A percentile compares a stretch with the other conserved stretches of the same genome.
phyloP scores from a whole-genome alignment of 2,329 filamentous ascomycete genomes.

The Clarireedia paspali region DNA sequence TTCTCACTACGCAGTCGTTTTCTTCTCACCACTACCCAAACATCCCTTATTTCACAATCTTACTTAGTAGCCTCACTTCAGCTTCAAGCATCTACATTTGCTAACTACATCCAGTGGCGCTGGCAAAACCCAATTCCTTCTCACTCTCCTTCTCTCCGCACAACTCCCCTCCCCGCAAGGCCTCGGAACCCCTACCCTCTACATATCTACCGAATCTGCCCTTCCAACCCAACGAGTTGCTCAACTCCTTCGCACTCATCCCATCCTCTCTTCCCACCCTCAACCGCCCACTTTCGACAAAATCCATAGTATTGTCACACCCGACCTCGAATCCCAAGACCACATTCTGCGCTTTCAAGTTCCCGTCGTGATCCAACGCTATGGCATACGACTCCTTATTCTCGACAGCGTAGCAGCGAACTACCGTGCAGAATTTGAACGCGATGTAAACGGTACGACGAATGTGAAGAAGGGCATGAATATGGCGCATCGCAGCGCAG shows the following conservation, averaged over 20 bases:
- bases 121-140: constrained; percentile 90
- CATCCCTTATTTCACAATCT: too few relatives aligned
- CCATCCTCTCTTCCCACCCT: constrained; percentile 55
- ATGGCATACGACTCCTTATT: constrained; percentile 73
- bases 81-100: background rate
- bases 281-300: constrained; percentile 58
- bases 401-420: constrained; percentile 93
- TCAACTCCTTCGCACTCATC: constrained; percentile 67
- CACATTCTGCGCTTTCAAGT: constrained; percentile 92
- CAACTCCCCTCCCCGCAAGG: constrained; percentile 73
- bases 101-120: constrained; percentile 50
- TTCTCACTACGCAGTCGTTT: background rate
- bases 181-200: constrained; percentile 62
- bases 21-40: background rate
- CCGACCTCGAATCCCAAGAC: constrained; percentile 89
- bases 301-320: constrained; percentile 74
- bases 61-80: too few relatives aligned
- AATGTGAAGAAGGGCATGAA: constrained; percentile 36
- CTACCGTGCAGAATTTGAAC: constrained; percentile 84
- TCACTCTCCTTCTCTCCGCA: constrained; percentile 73
- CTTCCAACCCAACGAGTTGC: constrained; percentile 74
- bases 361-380: constrained; percentile 70
- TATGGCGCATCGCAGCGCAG: constrained; percentile 68
- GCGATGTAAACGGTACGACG: constrained; percentile 37
- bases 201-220: constrained; percentile 87